phyloP scores from a whole-genome alignment of 768 basidiomycete genomes.

The Pisolithus sp. region DNA sequence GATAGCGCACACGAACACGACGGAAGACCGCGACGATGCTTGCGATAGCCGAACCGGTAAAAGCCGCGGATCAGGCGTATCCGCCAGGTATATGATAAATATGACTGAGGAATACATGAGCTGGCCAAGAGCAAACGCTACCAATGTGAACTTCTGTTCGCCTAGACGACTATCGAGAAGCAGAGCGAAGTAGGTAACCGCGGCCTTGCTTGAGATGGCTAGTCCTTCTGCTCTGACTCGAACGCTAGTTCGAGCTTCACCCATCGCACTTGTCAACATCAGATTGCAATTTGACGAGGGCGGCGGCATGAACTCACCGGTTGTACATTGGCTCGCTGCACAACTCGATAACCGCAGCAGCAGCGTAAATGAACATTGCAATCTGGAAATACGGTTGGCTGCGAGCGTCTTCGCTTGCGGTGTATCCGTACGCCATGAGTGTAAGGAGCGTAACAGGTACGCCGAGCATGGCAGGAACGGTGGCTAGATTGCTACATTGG shows the following conservation, averaged over 20 bases:
- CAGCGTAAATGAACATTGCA: slow-evolving; percentile 64
- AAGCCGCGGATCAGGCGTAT: slow-evolving; percentile 31
- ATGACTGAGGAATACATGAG: slow-evolving; percentile 60
- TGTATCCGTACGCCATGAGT: slow-evolving; percentile 45
- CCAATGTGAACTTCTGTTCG: slow-evolving; percentile 47
- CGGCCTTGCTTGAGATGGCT: slow-evolving; percentile 69
- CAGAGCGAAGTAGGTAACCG: slow-evolving; percentile 64
- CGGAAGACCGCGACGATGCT: slow-evolving; percentile 8
- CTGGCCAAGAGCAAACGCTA: slow-evolving; percentile 87
- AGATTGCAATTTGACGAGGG: slow-evolving; percentile 1
- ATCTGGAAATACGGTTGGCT: slow-evolving; percentile 58
- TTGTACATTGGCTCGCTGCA: slow-evolving; percentile 80
- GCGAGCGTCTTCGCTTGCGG: slow-evolving; percentile 47
- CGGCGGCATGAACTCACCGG: slow-evolving; percentile 34
- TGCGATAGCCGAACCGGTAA: slow-evolving; percentile 26
- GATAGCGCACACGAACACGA: slow-evolving; percentile 12
- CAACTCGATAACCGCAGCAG: slow-evolving; percentile 73
- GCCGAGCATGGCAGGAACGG: slow-evolving; percentile 66
- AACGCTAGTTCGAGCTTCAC: slow-evolving; percentile 56
- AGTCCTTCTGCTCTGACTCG: slow-evolving; percentile 84
- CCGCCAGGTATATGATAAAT: slow-evolving; percentile 47
- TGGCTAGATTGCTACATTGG: slow-evolving; percentile 40
- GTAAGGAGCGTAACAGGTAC: slow-evolving; percentile 54
- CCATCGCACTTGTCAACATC: slow-evolving; percentile 51
- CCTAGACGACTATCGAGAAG: slow-evolving; percentile 37